phyloP scores from a whole-genome alignment of 371 early-diverging fungal genomes.

The Saksenaea oblongispora region DNA sequence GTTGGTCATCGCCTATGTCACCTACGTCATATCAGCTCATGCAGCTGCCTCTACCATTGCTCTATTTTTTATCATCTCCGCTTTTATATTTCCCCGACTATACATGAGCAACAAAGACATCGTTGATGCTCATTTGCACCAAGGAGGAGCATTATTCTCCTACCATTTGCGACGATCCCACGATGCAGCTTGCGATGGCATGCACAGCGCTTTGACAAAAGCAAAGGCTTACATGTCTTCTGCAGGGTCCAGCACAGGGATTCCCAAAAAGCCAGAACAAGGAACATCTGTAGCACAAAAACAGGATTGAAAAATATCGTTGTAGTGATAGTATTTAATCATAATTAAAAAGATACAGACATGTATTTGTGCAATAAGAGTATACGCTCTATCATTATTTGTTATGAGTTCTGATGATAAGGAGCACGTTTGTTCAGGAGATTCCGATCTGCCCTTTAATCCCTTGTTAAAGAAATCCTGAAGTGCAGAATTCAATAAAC shows the following conservation, averaged over 20 bases:
- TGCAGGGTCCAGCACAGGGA: background rate
- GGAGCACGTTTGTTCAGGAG: background rate
- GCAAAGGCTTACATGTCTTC: conserved; percentile 10
- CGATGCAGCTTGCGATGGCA: conserved; percentile 2
- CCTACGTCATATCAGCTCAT: conserved; percentile 44
- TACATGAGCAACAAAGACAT: conserved; percentile 44
- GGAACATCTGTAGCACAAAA: background rate
- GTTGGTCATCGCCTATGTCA: conserved; percentile 34
- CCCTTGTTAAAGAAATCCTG: too few relatives aligned
- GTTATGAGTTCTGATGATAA: background rate
- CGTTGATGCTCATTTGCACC: conserved; percentile 43
- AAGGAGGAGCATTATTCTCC: conserved; percentile 30
- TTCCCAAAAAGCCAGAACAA: background rate
- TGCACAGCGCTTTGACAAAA: conserved; percentile 6
- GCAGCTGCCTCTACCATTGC: conserved; percentile 34
- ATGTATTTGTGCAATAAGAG: background rate
- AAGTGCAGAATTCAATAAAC: too few relatives aligned
- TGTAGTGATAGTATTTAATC: background rate
- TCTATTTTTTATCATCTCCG: conserved; percentile 26
- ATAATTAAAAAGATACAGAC: background rate
- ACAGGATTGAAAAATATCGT: background rate
- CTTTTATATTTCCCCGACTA: conserved; percentile 40
- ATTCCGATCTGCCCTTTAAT: background rate
- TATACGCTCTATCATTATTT: background rate
- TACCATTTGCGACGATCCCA: conserved; percentile 12